Evolutionary conservation across 2,329 filamentous ascomycete genomes (phyloP).

Genomic region (Trichoderma oligosporum): DNA sequence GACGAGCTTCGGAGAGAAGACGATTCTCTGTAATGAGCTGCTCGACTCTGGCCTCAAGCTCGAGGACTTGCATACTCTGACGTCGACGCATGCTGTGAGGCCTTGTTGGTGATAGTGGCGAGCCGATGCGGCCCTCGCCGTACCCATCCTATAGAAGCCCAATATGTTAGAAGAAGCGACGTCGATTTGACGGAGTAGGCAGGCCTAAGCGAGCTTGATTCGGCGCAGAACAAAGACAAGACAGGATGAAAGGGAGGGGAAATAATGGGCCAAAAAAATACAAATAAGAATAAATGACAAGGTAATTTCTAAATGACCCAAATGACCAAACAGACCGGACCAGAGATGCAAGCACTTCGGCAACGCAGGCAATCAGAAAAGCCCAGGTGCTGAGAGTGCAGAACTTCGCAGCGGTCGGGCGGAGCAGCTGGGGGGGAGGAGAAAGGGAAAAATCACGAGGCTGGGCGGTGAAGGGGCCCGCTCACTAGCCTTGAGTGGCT

Average conservation of each 20-base stretch:
- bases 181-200: not conserved
- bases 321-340: constrained; percentile 9
- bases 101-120: constrained; percentile 86
- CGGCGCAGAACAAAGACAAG: not conserved
- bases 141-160: constrained; percentile 69
- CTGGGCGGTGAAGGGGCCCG: constrained; percentile 13
- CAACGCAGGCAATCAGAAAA: constrained; percentile 13
- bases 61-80: constrained; percentile 95
- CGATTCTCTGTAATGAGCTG: constrained; percentile 83
- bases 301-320: constrained; percentile 5
- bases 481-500: not conserved
- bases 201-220: not conserved
- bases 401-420: constrained; percentile 8
- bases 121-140: constrained; percentile 81
- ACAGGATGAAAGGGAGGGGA: not conserved
- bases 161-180: constrained; percentile 12
- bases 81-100: constrained; percentile 94
- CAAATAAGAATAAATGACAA: too few relatives aligned
- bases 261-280: not conserved
- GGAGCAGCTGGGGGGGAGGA: not conserved
- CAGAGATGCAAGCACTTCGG: constrained; percentile 16
- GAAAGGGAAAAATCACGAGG: constrained; percentile 19
- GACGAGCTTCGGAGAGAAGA: constrained; percentile 67
- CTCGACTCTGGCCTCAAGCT: constrained; percentile 82
- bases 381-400: constrained; percentile 11